Evolutionary conservation across 164 flowering plant genomes (phyloP), one percentile per base, ranked within the genome.

Genomic region (Sedum album): DNA sequence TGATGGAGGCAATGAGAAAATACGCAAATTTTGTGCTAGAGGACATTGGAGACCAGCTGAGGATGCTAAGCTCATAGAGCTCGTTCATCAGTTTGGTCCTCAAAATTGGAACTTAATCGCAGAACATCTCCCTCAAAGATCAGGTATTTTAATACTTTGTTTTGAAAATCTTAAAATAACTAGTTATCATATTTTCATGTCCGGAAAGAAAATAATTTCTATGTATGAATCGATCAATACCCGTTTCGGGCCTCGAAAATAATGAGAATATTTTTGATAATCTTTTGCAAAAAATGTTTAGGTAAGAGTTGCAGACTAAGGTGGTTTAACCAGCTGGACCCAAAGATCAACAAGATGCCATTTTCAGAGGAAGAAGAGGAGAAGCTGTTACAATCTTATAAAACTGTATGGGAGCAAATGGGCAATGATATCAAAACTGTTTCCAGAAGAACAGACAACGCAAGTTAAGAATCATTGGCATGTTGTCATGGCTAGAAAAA

Each of bases 41-140:
- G 96, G 95, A 49, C 95, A 89, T 75, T 89, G 95, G 91, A 82
- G 86, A 48, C 91, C 91, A 48, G 79, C 82, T 70, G 92, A 89
- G 66, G 96, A 89, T 72, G 78, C 81, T 11, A 81, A 80, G 74
- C 92, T 89, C 57, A 80, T 66, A 70, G 87, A 86, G 48, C 89
- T 86, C 66, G 92, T 89, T 3, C 71, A 85, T 31, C 84, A 80
- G 30, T 79, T 70, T 73, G 96, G 96, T 60, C 96, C 96, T 65
- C 96, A 86, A 69, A 89, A 89, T 72, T 89, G 96, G 92, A 89
- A 89, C 79, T 77, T 86, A 72, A 87, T 89, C 31, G 92, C 91
- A 38, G 86, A 86, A 51, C 81, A 83, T 64, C 88, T 89, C 51
- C 79, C 80, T 60, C 92, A 90, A 75, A 83, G 96, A 89, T 87